These are phyloP conservation scores for Royoungia palumana DNA, from an alignment of 768 basidiomycete species.

Conservation along the genomic window DNA sequence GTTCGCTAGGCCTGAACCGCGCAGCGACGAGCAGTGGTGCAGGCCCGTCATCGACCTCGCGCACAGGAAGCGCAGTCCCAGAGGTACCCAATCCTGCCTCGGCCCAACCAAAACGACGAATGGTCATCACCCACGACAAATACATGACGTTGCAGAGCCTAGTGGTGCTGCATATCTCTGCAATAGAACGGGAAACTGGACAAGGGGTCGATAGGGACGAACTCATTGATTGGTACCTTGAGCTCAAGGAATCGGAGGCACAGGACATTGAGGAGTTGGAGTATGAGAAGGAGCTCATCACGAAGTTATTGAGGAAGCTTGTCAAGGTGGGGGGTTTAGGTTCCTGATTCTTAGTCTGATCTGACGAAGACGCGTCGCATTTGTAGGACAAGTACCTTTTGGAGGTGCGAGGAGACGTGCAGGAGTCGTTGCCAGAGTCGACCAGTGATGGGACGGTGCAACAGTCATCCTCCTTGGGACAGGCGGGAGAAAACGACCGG, in stretches of 20 bases:
- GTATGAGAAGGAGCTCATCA: conserved; percentile 85
- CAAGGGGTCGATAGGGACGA: conserved; percentile 85
- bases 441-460: conserved; percentile 51
- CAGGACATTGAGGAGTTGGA: conserved; percentile 85
- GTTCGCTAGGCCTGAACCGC: conserved; percentile 39
- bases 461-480: conserved; percentile 48
- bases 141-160: conserved; percentile 89
- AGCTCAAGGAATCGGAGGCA: conserved; percentile 80
- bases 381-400: conserved; percentile 79
- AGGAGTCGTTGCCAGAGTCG: conserved; percentile 68
- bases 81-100: conserved; percentile 35
- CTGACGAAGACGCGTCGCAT: background rate
- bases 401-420: conserved; percentile 78
- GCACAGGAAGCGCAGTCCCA: conserved; percentile 25
- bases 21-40: conserved; percentile 35
- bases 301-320: conserved; percentile 84
- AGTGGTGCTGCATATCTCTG: conserved; percentile 77
- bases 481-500: conserved; percentile 57
- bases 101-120: conserved; percentile 62
- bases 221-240: conserved; percentile 95
- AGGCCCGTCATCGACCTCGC: conserved; percentile 33
- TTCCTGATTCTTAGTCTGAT: background rate
- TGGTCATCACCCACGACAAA: conserved; percentile 95
- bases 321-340: conserved; percentile 63
- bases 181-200: conserved; percentile 71